phyloP scores from a whole-genome alignment of 805 yeast species.

The Candida saitoana region DNA sequence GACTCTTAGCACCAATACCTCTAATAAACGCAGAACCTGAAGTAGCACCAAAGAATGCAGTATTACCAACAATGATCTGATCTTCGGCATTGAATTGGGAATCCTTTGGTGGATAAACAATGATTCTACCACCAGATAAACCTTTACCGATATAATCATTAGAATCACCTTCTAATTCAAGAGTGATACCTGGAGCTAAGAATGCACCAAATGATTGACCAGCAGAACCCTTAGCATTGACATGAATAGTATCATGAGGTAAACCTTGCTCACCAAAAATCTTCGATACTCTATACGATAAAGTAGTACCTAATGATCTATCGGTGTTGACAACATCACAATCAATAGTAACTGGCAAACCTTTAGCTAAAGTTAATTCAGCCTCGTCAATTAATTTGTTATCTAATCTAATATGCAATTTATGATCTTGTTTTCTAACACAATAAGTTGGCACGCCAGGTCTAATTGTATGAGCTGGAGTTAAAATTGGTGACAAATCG shows the following conservation, averaged over 20 bases:
- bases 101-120: slow-evolving; percentile 85
- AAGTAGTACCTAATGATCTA: slow-evolving; percentile 91
- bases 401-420: slow-evolving; percentile 87
- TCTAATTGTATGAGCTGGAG: slow-evolving; percentile 94
- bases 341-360: slow-evolving; percentile 92
- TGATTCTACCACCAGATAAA: slow-evolving; percentile 88
- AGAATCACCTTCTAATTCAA: slow-evolving; percentile 95
- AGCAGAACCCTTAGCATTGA: slow-evolving; percentile 86
- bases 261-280: slow-evolving; percentile 88
- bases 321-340: slow-evolving; percentile 94
- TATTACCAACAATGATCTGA: slow-evolving; percentile 94
- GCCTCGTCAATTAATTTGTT: slow-evolving; percentile 95
- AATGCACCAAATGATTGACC: slow-evolving; percentile 99
- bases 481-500: slow-evolving; percentile 87
- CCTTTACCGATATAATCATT: slow-evolving; percentile 98
- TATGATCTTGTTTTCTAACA: slow-evolving; percentile 90
- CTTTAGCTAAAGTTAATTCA: slow-evolving; percentile 90
- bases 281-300: slow-evolving; percentile 91
- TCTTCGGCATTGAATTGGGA: slow-evolving; percentile 90
- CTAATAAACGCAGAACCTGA: slow-evolving; percentile 90
- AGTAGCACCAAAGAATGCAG: slow-evolving; percentile 97
- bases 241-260: slow-evolving; percentile 95
- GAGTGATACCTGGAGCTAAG: slow-evolving; percentile 91
- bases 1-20: slow-evolving; percentile 98
- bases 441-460: slow-evolving; percentile 95